phyloP scores from a whole-genome alignment of 176 grass and related monocot genomes.

The Triticum urartu region DNA sequence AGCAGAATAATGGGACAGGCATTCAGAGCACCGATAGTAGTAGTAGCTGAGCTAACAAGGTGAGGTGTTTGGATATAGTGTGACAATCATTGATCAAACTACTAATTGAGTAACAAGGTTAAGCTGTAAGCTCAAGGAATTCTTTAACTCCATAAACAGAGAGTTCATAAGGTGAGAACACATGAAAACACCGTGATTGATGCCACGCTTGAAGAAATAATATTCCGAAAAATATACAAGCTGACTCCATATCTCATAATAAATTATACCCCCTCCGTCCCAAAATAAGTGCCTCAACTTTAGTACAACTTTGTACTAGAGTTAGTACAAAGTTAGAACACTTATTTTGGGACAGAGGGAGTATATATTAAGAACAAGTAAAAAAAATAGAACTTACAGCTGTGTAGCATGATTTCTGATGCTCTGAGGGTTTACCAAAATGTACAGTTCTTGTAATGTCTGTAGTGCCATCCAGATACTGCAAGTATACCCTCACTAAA shows the following conservation, averaged over 20 bases:
- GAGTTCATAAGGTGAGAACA: not conserved
- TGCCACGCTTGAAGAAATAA: not conserved
- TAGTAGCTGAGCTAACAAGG: not conserved
- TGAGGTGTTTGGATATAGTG: not conserved
- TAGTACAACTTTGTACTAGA: too few species aligned
- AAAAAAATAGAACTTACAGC: conserved; percentile 57
- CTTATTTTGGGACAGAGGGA: too few species aligned
- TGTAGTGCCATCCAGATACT: conserved; percentile 97
- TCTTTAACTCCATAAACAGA: not conserved
- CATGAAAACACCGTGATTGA: not conserved
- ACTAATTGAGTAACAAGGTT: not conserved
- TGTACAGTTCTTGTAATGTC: conserved; percentile 99
- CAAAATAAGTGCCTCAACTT: too few species aligned
- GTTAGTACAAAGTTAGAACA: too few species aligned
- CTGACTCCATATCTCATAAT: not conserved
- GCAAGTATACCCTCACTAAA: conserved; percentile 26
- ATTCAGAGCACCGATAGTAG: not conserved
- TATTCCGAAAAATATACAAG: not conserved
- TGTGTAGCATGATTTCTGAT: conserved; percentile 95
- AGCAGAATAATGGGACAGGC: not conserved
- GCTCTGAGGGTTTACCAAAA: conserved; percentile 93
- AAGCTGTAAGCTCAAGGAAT: not conserved
- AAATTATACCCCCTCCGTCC: not conserved
- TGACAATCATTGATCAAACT: not conserved
- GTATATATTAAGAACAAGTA: not conserved